Conservation (phyloP, 495 filamentous ascomycete species). For the Tuber borchii region DNA sequence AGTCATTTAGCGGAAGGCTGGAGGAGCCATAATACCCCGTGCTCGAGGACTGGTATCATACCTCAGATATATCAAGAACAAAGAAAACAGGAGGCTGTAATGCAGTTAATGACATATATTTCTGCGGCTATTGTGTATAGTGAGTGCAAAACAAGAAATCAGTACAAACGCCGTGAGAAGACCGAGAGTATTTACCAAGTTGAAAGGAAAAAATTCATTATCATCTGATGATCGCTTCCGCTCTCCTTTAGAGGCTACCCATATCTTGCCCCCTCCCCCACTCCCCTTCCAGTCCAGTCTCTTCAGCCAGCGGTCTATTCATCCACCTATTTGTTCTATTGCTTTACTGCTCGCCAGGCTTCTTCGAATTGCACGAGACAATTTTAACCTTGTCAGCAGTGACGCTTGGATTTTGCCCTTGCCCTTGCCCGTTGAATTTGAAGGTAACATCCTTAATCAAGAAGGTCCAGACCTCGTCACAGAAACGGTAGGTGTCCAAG, state of each 20-base stretch:
- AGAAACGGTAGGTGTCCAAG: conserved; percentile 98
- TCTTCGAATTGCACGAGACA: conserved; percentile 87
- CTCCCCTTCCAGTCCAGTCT: not conserved
- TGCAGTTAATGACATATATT: not conserved
- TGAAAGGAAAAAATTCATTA: not conserved
- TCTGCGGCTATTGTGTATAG: not conserved
- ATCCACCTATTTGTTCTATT: not conserved
- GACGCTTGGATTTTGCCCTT: conserved; percentile 52
- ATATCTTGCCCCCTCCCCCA: not conserved
- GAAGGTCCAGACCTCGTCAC: conserved; percentile 99
- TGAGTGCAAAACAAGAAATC: not conserved
- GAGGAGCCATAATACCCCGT: not conserved
- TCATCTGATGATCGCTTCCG: not conserved
- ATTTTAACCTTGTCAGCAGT: conserved; percentile 88
- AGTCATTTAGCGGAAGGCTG: conserved; percentile 30
- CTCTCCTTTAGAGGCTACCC: not conserved
- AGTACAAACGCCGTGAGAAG: not conserved
- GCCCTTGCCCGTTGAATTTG: conserved; percentile 84
- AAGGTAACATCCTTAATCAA: conserved; percentile 96
- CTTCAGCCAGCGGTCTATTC: not conserved
- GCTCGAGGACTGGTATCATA: not conserved
- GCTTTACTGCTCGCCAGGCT: conserved; percentile 60
- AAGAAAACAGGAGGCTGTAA: not conserved
- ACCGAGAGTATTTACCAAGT: not conserved
- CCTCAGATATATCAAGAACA: not conserved